Evolutionary conservation across 78 protist genomes (phyloP), one percentile per base, ranked within the genome.

Genomic region (Chrysochromulina parva): DNA sequence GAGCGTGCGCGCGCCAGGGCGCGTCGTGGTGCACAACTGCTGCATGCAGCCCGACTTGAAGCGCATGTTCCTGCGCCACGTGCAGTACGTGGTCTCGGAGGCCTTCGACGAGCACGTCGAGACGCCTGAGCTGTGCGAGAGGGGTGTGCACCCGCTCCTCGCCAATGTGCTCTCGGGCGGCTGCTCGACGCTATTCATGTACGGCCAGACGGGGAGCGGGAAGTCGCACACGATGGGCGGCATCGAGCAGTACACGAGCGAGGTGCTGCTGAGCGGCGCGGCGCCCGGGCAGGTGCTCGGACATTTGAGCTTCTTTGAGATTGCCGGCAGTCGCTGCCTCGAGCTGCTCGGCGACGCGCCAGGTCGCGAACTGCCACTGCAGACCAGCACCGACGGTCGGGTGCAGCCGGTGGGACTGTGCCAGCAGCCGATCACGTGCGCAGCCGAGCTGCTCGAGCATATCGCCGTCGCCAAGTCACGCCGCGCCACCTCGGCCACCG

Each of bases 181-280:
- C 50, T 4, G 14, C 52, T 28, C 82, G 58, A 74, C 82, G 38
- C 38, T 48, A 53, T 74, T 74, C 82, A 74, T 74, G 82, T 90
- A 59, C 81, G 93, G 93, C 54, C 93, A 90, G 85, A 90, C 93
- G 20, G 93, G 93, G 10, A 17, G 52, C 20, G 93, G 93, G 28
- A 90, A 90, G 80, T 80, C 93, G 80, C 28, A 60, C 88, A 90
- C 93, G 76, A 78, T 80, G 88, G 38, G 76, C 6, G 93, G 71
- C 38, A 53, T 90, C 55, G 85, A 90, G 66, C 47, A 28, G 60
- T 16, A 2, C 22, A 53, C 88, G 20, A 22, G 65, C 19, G 24
- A 59, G 28, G 50, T 1, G 60, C 57, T 90, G 38, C 76, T 90
- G 48, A 47, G 67, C 22, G 66, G 6, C 22, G 92, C 3, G 22